Percentiles rank a stretch among this genome's conserved stretches.
These are phyloP conservation scores for Nicotiana paniculata DNA, from an alignment of 257 asterid genomes.

Conservation along the genomic window DNA sequence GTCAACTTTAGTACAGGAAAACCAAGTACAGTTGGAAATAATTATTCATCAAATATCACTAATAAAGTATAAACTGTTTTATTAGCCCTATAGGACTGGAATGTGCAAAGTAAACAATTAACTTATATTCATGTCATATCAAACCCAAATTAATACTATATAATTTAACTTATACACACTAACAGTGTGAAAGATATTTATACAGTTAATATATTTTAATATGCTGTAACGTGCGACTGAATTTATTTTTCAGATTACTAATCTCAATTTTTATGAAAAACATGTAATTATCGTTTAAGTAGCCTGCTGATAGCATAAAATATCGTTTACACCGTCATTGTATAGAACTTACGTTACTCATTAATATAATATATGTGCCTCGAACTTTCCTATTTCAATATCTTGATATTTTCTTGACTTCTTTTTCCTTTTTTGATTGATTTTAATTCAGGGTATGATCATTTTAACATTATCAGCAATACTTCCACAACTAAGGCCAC, in stretches of 20 bases:
- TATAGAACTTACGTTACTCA: background rate
- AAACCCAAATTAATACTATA: background rate
- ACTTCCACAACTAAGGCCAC: constrained; percentile 63
- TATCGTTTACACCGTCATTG: background rate
- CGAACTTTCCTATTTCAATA: background rate
- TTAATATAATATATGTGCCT: background rate
- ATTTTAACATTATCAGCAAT: constrained; percentile 59
- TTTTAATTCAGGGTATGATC: constrained; percentile 55
- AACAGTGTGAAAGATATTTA: background rate
- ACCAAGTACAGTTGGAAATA: background rate
- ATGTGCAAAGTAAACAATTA: background rate
- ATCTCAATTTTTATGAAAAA: background rate
- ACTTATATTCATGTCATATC: background rate
- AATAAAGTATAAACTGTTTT: no score
- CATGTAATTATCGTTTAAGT: background rate
- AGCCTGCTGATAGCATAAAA: background rate
- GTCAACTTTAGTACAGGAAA: background rate
- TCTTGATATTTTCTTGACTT: background rate
- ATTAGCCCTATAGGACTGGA: background rate
- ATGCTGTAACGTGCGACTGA: no score
- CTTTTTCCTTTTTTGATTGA: background rate
- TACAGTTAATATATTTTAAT: no score
- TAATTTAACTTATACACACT: background rate
- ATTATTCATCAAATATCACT: background rate
- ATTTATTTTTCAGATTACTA: background rate